These are phyloP conservation scores for Eucalyptus guilfoylei DNA, from an alignment of 345 rosid species.

Conservation along the genomic window DNA sequence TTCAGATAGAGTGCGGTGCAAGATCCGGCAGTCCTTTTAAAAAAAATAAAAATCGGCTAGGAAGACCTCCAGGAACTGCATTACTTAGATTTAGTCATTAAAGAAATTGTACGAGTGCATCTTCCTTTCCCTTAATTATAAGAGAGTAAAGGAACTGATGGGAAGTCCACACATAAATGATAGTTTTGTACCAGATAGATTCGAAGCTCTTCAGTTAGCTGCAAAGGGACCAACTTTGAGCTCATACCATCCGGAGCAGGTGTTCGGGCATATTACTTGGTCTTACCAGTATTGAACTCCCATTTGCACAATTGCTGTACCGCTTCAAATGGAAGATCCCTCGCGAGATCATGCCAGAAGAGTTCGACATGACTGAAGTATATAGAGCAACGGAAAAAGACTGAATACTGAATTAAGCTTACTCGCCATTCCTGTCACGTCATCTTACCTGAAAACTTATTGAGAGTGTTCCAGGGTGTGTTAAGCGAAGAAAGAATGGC, in stretches of 20 bases:
- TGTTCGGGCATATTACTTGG: neutral
- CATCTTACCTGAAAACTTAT: too few species aligned
- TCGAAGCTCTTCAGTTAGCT: neutral
- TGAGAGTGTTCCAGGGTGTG: neutral
- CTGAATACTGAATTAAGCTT: neutral
- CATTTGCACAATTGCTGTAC: neutral
- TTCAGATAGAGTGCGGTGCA: neutral
- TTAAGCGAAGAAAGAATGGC: too few species aligned
- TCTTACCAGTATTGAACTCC: neutral
- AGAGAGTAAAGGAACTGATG: conserved; percentile 3
- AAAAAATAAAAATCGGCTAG: neutral
- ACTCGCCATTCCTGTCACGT: neutral
- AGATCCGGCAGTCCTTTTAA: neutral
- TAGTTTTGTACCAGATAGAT: too few species aligned
- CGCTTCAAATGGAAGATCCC: neutral
- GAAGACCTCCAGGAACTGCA: neutral
- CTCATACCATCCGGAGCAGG: neutral
- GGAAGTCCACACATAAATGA: neutral
- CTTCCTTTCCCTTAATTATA: conserved; percentile 4
- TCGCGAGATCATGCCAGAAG: neutral
- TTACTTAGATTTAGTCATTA: neutral
- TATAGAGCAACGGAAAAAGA: neutral
- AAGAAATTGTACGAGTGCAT: neutral
- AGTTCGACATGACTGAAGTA: neutral
- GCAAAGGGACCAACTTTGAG: neutral